Evolutionary conservation across 345 rosid species (phyloP).

Genomic region (Melaleuca alternifolia): DNA sequence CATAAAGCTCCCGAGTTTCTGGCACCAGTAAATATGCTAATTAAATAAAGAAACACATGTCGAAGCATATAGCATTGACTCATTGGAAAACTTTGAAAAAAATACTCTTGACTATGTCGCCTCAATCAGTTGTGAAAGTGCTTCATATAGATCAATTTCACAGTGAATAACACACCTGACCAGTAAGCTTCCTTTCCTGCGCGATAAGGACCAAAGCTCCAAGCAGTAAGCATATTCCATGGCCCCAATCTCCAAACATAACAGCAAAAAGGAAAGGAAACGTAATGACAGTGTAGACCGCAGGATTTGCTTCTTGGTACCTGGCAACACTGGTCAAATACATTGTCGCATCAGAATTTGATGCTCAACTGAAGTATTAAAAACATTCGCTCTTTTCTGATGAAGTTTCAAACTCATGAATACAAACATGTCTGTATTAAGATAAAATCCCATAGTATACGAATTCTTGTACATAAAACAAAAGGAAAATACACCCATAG

Average conservation of each 20-base stretch:
- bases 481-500: neutral
- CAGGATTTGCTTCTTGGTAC: constrained; percentile 96
- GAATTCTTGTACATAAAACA: neutral
- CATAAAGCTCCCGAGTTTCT: constrained; percentile 99
- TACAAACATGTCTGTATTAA: neutral
- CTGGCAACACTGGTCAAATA: constrained; percentile 75
- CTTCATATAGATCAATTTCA: neutral
- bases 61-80: neutral
- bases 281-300: constrained; percentile 76
- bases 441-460: neutral
- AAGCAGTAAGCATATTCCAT: constrained; percentile 89
- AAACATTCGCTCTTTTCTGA: neutral
- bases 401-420: neutral
- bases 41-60: neutral
- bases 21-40: constrained; percentile 1
- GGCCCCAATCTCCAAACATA: constrained; percentile 99
- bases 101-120: neutral
- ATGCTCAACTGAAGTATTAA: neutral
- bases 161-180: constrained; percentile 37
- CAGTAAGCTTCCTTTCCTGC: constrained; percentile 63
- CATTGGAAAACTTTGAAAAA: neutral
- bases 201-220: constrained; percentile 85
- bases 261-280: constrained; percentile 98
- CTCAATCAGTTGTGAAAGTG: neutral
- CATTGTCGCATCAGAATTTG: neutral